These are phyloP conservation scores for Fusarium decemcellulare DNA, from an alignment of 2,329 filamentous ascomycete genomes.

Conservation along the genomic window DNA sequence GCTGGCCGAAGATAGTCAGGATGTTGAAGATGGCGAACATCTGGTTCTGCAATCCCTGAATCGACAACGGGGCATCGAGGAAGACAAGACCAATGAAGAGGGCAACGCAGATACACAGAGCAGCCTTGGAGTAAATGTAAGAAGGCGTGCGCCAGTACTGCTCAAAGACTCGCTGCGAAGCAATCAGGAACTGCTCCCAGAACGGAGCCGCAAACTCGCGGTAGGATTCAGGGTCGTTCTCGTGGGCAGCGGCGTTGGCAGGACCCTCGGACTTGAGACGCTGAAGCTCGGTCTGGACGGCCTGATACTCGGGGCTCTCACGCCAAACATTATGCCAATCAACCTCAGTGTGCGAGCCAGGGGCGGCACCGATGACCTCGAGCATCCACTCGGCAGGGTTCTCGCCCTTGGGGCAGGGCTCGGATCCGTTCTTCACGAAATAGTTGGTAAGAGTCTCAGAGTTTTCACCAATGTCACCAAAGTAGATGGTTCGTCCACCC, in stretches of 20 bases:
- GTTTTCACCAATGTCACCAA: conserved; percentile 46
- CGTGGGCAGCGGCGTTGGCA: conserved; percentile 43
- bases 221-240: conserved; percentile 61
- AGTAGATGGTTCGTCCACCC: conserved; percentile 45
- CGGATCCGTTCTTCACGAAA: conserved; percentile 40
- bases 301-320: conserved; percentile 62
- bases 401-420: conserved; percentile 35
- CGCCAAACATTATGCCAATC: conserved; percentile 46
- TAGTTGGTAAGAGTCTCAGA: conserved; percentile 40
- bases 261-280: conserved; percentile 66
- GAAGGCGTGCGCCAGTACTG: conserved; percentile 93
- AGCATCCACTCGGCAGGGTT: conserved; percentile 49
- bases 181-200: conserved; percentile 73
- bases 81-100: conserved; percentile 90
- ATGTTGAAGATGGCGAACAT: conserved; percentile 91
- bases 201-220: conserved; percentile 88
- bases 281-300: conserved; percentile 67
- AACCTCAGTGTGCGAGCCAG: conserved; percentile 38
- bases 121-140: conserved; percentile 88
- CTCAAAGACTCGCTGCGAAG: conserved; percentile 82
- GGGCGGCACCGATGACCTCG: conserved; percentile 44
- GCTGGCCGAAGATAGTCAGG: conserved; percentile 83
- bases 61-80: conserved; percentile 77
- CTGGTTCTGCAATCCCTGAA: conserved; percentile 88
- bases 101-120: conserved; percentile 74